Evolutionary conservation across 192 early-diverging fungal species (phyloP), one percentile per base, ranked within the genome.

Genomic region (Radiomyces spectabilis): DNA sequence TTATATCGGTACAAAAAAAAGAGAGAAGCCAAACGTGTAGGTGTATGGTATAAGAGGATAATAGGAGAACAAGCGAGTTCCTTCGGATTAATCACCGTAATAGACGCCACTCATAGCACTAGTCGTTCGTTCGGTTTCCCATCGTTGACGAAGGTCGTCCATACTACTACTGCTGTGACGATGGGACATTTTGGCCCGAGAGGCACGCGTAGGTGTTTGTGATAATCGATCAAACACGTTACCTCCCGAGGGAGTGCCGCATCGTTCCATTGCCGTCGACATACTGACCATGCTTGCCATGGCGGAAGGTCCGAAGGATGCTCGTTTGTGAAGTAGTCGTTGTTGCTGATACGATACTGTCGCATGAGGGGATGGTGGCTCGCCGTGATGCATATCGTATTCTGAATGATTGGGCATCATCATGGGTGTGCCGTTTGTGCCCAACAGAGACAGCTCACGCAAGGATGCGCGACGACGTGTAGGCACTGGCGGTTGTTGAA

Each of bases 151-250:
- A 7, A 66, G 39, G 22, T 66, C 64, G 24, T 66, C 64, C 40
- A 66, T 53, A 32, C 64, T 66, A 15, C 64, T 42, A 10, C 51
- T 66, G 38, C 64, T 66, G 29, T 66, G 53, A 15, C 64, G 57
- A 25, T 66, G 48, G 16, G 57, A 26, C 22, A 66, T 60, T 37
- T 66, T 66, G 12, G 64, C 64, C 18, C 52, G 51, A 16, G 64
- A 66, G 5, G 64, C 57, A 38, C 58, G 52, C 5, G 64, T 66
- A 18, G 57, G 57, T 4, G 58, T 59, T 51, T 66, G 64, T 22
- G 64, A 46, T 27, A 66, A 29, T 21, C 64, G 64, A 33, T 59
- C 64, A 60, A 66, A 66, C 1, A 66, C 64, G 13, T 59, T 66
- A 18, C 40, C 39, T 16, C 44, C 44, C 5, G 44, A 45, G 0